Percentiles rank a stretch among this genome's conserved stretches.
phyloP scores from a whole-genome alignment of 2,329 filamentous ascomycete genomes.

The Didymella glomerata region DNA sequence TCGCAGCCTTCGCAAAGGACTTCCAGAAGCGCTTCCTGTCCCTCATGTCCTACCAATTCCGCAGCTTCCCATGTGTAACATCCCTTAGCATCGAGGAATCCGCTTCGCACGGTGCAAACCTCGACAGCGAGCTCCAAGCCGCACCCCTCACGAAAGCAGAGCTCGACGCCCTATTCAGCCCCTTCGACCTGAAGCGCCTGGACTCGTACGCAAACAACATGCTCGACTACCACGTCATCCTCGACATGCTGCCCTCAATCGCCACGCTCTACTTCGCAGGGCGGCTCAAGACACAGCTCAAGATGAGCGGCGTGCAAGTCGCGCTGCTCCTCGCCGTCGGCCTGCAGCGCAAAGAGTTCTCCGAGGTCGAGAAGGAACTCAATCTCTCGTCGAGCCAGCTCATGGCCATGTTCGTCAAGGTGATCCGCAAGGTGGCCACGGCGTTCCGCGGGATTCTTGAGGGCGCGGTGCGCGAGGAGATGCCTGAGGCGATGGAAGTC shows the following conservation, averaged over 20 bases:
- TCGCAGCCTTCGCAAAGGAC: constrained; percentile 88
- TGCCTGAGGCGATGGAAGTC: constrained; percentile 57
- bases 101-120: constrained; percentile 74
- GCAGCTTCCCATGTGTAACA: constrained; percentile 77
- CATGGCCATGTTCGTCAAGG: constrained; percentile 97
- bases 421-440: constrained; percentile 83
- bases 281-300: constrained; percentile 71
- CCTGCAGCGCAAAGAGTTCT: constrained; percentile 87
- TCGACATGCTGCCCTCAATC: constrained; percentile 87
- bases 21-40: constrained; percentile 94
- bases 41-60: constrained; percentile 91
- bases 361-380: constrained; percentile 80
- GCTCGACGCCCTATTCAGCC: constrained; percentile 80
- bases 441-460: constrained; percentile 80
- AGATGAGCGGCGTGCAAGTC: constrained; percentile 82
- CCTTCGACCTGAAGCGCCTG: constrained; percentile 93
- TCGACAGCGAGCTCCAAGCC: constrained; percentile 63
- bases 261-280: constrained; percentile 86
- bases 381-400: constrained; percentile 78
- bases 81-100: constrained; percentile 90
- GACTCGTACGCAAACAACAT: constrained; percentile 97
- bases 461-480: constrained; percentile 64
- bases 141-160: constrained; percentile 73
- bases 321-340: constrained; percentile 87
- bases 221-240: constrained; percentile 96